Evolutionary conservation across 768 basidiomycete species (phyloP), one percentile per base, ranked within the genome.

Genomic region (Gloeopeniophorella convolvens): DNA sequence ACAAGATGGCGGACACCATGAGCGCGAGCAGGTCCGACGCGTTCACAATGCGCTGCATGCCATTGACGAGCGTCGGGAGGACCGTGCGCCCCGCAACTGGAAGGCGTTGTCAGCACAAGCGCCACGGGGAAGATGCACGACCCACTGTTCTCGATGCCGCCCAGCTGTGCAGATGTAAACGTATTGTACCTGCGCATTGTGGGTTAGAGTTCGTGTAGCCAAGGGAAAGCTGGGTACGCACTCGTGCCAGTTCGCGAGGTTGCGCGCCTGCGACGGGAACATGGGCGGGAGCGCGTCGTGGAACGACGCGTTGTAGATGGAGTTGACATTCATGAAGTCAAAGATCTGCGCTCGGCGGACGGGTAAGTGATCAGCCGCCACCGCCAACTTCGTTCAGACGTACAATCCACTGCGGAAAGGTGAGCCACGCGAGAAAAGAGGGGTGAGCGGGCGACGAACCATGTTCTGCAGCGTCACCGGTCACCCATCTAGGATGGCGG

Each of bases 241-340:
- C n/a, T 88, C 83, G 60, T 87, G 84, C 70, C 73, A 89, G 65
- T 85, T 78, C 2, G 84, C 85, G 6, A 89, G 72, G 37, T 70
- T 72, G 16, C 78, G 71, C 3, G 75, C 80, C 60, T 79, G 79
- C 7, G 66, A 71, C 15, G 84, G 70, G 57, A 69, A 76, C 0
- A 70, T 70, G 1, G 65, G 28, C 8, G 83, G 80, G 3, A 86
- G 69, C 0, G 49, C 52, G 0, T 66, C 45, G 7, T 68, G 60
- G 54, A 85, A 89, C 0, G 70, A 71, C 24, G 68, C 68, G 50
- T 86, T 80, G 64, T 89, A 83, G 42, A 84, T 82, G 37, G 59
- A 72, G 57, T 84, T 73, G 43, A 88, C 83, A 60, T 85, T 86
- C 73, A 88, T 80, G 56, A 76, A 88, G 58, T 86, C 82, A 60